Evolutionary conservation across 352 stramenopile species (phyloP).

Genomic region (Phytophthora capsici): DNA sequence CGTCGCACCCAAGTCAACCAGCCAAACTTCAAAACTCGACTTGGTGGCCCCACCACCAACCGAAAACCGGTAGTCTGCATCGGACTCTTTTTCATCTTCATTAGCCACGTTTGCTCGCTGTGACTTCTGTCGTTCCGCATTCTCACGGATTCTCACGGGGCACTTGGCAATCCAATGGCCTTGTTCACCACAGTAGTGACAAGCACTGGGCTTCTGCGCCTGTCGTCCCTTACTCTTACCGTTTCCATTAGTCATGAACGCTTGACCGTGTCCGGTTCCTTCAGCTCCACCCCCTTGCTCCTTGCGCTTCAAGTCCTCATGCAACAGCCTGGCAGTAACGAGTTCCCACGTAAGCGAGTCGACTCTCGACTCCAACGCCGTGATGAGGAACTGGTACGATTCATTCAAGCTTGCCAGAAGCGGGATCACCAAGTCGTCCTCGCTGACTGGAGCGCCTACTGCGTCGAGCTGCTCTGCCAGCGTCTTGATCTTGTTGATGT

Average conservation of each 20-base stretch:
- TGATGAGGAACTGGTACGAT: constrained; percentile 38
- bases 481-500: not conserved
- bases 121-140: too few species aligned
- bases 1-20: constrained; percentile 36
- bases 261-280: constrained; percentile 1
- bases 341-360: constrained; percentile 23
- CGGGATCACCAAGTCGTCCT: constrained; percentile 24
- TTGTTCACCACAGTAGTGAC: too few species aligned
- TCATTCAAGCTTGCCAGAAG: constrained; percentile 24
- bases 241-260: constrained; percentile 11
- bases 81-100: constrained; percentile 4
- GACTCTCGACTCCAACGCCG: constrained; percentile 20
- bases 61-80: constrained; percentile 14
- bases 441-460: constrained; percentile 16
- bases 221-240: constrained; percentile 1
- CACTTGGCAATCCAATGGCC: too few species aligned
- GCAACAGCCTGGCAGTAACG: constrained; percentile 8
- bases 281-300: constrained; percentile 11
- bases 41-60: constrained; percentile 9
- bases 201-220: constrained; percentile 2
- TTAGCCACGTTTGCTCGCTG: too few species aligned
- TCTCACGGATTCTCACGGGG: too few species aligned
- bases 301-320: constrained; percentile 25
- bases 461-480: not conserved
- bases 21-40: constrained; percentile 21